Conservation (phyloP, 192 early-diverging fungal species). For the Gonapodya prolifera region DNA sequence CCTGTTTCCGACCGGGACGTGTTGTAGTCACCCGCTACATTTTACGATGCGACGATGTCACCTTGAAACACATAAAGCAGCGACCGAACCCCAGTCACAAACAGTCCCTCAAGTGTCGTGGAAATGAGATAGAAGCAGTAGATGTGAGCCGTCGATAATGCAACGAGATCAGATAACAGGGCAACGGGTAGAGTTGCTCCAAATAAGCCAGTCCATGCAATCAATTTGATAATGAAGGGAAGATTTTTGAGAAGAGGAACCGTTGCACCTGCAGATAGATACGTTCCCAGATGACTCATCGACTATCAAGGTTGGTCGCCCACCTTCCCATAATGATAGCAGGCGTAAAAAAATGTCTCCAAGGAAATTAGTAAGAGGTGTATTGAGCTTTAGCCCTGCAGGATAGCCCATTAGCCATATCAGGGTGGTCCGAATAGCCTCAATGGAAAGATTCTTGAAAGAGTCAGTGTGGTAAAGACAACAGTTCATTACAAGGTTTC, state of each 20-base stretch:
- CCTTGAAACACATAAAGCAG: constrained; percentile 89
- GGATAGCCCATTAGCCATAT: constrained; percentile 87
- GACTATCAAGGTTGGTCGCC: neutral
- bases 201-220: constrained; percentile 62
- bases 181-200: constrained; percentile 78
- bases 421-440: constrained; percentile 55
- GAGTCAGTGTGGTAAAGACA: neutral
- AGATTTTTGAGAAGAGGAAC: constrained; percentile 18
- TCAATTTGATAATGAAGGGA: constrained; percentile 46
- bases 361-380: constrained; percentile 73
- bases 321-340: constrained; percentile 72
- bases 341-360: constrained; percentile 86
- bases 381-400: constrained; percentile 92
- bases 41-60: constrained; percentile 15
- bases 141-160: constrained; percentile 78
- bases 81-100: constrained; percentile 66
- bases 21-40: neutral
- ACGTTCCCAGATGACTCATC: constrained; percentile 1
- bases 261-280: constrained; percentile 15
- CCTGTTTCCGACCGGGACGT: constrained; percentile 23
- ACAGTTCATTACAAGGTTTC: neutral
- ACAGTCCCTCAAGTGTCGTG: constrained; percentile 86
- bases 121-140: constrained; percentile 94
- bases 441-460: constrained; percentile 51
- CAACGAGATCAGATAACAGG: constrained; percentile 68